Evolutionary conservation across 768 basidiomycete genomes (phyloP), one percentile per base, ranked within the genome.

Genomic region (Agaricus sinodeliciosus): DNA sequence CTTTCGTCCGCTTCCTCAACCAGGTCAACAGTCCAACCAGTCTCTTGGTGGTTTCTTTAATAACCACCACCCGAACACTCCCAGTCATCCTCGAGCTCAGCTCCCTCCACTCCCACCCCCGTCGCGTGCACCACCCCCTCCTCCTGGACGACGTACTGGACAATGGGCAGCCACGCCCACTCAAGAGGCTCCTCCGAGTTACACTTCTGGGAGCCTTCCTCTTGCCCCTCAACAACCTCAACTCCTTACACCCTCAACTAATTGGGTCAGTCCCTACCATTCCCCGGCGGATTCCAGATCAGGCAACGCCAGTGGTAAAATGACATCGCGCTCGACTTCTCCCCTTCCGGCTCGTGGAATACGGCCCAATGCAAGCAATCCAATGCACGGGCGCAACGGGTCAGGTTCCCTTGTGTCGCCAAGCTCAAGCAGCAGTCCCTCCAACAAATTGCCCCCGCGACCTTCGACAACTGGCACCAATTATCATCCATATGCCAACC

Each of bases 71-170:
- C 36, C 57, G 61, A 7, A 59, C 59, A 13, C 68, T 70, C 12
- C 68, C 73, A 12, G 70, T 59, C 46, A 67, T 58, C 49, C 60
- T 65, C 49, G 60, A 63, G 34, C 63, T 70, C 74, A 85, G 7
- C 83, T 84, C 8, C 86, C 85, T 2, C 74, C 85, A 1, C 85
- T 86, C 4, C 87, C 88, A 0, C 76, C 80, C 0, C 86, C 87
- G 11, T 1, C 80, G 80, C 34, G 85, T 55, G 87, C 87, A 5
- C 83, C 83, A 5, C 72, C 65, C 62, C 25, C 66, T 76, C n/a
- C 63, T 71, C 13, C 73, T 28, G 57, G 65, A 15, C 76, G 76
- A 25, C 34, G 19, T 7, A 3, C 31, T 19, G 31, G 42, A 12
- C 19, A 60, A 59, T 55, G 72, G 69, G 36, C 67, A 78, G 35